Evolutionary conservation across 352 stramenopile species (phyloP).

Genomic region (Phytopythium kandeliae): DNA sequence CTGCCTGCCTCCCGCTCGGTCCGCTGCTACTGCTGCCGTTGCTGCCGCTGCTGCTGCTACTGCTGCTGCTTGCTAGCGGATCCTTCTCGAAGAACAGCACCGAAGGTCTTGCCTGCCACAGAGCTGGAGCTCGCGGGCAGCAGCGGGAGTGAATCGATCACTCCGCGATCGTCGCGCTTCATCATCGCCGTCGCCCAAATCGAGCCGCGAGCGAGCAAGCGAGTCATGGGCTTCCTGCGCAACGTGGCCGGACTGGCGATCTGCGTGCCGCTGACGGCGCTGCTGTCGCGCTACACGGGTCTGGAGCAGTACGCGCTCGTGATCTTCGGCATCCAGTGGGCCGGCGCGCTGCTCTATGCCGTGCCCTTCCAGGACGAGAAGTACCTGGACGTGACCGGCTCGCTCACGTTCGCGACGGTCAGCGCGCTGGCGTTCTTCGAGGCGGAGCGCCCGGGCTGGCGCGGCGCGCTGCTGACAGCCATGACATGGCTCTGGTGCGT

Average conservation of each 20-base stretch:
- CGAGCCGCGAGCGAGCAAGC: no score
- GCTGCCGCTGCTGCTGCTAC: no score
- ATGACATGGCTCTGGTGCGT: conserved; percentile 65
- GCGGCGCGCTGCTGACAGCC: conserved; percentile 43
- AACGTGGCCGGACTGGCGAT: conserved; percentile 32
- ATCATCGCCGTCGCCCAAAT: no score
- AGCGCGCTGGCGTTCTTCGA: conserved; percentile 29
- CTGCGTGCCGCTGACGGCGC: conserved; percentile 27
- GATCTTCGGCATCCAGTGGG: conserved; percentile 54
- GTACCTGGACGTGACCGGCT: conserved; percentile 74
- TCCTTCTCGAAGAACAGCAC: no score
- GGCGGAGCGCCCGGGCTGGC: conserved; percentile 29
- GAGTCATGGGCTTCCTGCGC: conserved; percentile 29
- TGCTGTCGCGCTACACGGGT: conserved; percentile 28
- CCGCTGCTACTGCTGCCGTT: no score
- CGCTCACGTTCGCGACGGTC: conserved; percentile 52
- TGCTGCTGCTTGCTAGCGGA: no score
- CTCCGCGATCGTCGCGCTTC: no score
- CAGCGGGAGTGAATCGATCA: no score
- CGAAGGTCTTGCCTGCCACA: no score
- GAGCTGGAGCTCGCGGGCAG: no score
- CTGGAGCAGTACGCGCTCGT: conserved; percentile 41
- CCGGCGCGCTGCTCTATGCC: conserved; percentile 46
- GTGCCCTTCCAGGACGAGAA: conserved; percentile 62
- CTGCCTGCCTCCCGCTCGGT: no score